phyloP scores from a whole-genome alignment of 257 asterid genomes.

The Verbascum thapsus region DNA sequence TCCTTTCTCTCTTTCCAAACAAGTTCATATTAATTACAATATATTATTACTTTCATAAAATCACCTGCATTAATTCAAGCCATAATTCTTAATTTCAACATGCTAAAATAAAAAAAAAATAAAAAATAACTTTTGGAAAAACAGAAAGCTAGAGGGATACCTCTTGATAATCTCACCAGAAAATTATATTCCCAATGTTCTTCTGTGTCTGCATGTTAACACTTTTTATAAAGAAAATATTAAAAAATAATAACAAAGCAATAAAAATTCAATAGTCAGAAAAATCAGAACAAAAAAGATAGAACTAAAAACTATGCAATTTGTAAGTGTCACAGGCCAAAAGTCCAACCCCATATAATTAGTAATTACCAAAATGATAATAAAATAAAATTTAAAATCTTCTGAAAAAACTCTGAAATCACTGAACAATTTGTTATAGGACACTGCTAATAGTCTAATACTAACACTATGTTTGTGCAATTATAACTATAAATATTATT shows the following conservation, averaged over 20 bases:
- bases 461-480: slow-evolving; percentile 3
- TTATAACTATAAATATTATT: background rate
- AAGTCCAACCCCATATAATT: slow-evolving; percentile 22
- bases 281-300: background rate
- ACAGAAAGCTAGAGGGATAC: slow-evolving; percentile 28
- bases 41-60: slow-evolving; percentile 35
- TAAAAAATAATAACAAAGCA: slow-evolving; percentile 18
- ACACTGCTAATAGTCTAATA: slow-evolving; percentile 13
- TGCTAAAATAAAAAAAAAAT: background rate
- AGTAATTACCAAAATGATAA: background rate
- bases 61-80: slow-evolving; percentile 33
- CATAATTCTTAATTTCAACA: no score
- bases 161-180: slow-evolving; percentile 34
- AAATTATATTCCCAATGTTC: slow-evolving; percentile 48
- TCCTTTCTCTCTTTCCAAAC: slow-evolving; percentile 16
- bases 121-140: no score
- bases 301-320: slow-evolving; percentile 38
- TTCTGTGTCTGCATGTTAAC: slow-evolving; percentile 31
- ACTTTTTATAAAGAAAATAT: background rate
- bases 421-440: slow-evolving; percentile 23
- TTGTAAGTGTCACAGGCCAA: slow-evolving; percentile 22
- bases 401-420: background rate
- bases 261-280: background rate
- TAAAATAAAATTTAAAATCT: background rate
- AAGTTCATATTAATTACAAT: slow-evolving; percentile 27